Evolutionary conservation across 345 rosid species (phyloP).

Genomic region (Brassica juncea): DNA sequence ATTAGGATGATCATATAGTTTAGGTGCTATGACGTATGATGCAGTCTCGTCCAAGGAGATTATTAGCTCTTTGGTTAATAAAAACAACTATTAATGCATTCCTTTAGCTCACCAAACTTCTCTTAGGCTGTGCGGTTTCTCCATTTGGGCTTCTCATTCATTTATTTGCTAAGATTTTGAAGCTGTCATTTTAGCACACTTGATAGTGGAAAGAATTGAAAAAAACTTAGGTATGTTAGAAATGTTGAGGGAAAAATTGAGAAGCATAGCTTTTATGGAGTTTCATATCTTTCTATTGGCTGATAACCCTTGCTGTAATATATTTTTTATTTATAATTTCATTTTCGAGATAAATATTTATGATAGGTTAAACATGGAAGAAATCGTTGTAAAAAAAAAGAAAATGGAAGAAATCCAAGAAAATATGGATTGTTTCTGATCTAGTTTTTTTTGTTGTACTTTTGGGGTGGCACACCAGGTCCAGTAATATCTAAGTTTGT

Average conservation of each 20-base stretch:
- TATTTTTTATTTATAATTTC: background rate
- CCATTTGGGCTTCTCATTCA: background rate
- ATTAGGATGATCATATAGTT: background rate
- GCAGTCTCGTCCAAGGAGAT: background rate
- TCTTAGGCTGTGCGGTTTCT: background rate
- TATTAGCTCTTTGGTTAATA: no score
- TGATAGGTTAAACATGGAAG: background rate
- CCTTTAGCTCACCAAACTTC: background rate
- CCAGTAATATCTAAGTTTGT: conserved; percentile 75
- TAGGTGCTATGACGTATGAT: conserved; percentile 2
- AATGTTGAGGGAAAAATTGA: background rate
- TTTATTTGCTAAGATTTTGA: background rate
- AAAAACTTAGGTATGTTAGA: background rate
- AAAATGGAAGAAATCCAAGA: no score
- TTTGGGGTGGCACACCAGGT: conserved; percentile 44
- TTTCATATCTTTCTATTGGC: background rate
- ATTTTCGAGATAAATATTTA: background rate
- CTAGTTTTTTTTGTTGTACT: background rate
- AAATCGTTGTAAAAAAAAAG: no score
- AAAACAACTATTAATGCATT: background rate
- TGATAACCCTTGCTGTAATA: background rate
- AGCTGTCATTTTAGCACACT: background rate
- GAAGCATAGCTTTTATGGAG: background rate
- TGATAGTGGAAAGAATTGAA: background rate
- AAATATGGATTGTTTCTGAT: conserved; percentile 12